Conservation (phyloP, 1,284 basidiomycete genomes). For the Leccinum subatratum region DNA sequence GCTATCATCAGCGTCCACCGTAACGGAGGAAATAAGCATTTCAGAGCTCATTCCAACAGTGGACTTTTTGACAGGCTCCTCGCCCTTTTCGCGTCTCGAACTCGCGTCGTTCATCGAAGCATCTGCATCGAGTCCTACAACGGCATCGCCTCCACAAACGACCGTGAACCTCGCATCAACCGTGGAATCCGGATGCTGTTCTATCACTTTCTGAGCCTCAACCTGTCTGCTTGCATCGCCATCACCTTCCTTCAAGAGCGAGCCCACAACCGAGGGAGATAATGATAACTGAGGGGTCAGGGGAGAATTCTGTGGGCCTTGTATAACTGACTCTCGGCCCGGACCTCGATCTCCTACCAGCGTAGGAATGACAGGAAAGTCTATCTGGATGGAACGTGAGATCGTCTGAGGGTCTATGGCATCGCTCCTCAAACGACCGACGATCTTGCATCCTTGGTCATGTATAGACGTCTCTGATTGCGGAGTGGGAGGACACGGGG, state of each 20-base stretch:
- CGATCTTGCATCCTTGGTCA: neutral
- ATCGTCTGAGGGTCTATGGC: neutral
- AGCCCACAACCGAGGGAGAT: neutral
- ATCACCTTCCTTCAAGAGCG: neutral
- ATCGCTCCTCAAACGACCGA: neutral
- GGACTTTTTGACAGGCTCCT: neutral
- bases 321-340: neutral
- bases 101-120: neutral
- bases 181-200: neutral
- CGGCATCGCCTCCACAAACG: neutral
- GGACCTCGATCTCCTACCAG: slow-evolving; percentile 1
- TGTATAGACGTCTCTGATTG: neutral
- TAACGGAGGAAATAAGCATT: neutral
- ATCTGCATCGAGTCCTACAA: neutral
- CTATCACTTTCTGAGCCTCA: neutral
- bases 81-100: neutral
- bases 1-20: neutral
- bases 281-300: slow-evolving; percentile 9
- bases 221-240: neutral
- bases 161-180: neutral
- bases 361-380: slow-evolving; percentile 7
- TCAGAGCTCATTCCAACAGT: neutral
- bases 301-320: neutral
- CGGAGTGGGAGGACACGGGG: slow-evolving; percentile 12
- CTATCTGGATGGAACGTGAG: neutral